Evolutionary conservation across 1,139 yeast species (phyloP).

Genomic region (Blastobotrys raffinosifermentans): DNA sequence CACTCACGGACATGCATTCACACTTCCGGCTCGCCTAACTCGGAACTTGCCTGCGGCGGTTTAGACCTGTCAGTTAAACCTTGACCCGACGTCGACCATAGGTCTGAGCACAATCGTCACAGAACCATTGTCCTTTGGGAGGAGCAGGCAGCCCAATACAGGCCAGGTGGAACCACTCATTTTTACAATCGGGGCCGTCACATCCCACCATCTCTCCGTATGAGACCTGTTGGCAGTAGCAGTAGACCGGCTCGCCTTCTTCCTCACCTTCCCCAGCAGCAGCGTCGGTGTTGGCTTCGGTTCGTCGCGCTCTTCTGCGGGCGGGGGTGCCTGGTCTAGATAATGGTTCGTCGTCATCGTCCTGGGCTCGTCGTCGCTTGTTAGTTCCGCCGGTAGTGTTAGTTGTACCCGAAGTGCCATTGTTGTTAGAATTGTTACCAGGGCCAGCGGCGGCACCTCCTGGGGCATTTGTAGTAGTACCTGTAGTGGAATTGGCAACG

Average conservation of each 20-base stretch:
- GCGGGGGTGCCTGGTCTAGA: slow-evolving; percentile 18
- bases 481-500: neutral
- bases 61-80: too few species aligned
- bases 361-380: slow-evolving; percentile 1
- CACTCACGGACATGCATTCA: too few species aligned
- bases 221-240: slow-evolving; percentile 94
- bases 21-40: too few species aligned
- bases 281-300: neutral
- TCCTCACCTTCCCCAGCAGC: slow-evolving; percentile 6
- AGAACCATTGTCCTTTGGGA: slow-evolving; percentile 96
- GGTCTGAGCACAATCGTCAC: slow-evolving; percentile 65
- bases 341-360: slow-evolving; percentile 5
- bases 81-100: too few species aligned
- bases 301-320: neutral
- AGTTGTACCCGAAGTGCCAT: too few species aligned
- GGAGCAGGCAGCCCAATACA: slow-evolving; percentile 87
- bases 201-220: slow-evolving; percentile 99
- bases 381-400: neutral
- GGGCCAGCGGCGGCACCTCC: slow-evolving; percentile 2
- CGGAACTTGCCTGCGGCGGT: too few species aligned
- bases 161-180: slow-evolving; percentile 97
- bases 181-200: slow-evolving; percentile 86
- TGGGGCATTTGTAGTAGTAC: slow-evolving; percentile 1
- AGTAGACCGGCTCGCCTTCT: slow-evolving; percentile 70
- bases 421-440: slow-evolving; percentile 5